A percentile compares a stretch with the other conserved stretches of the same genome.
Conservation (phyloP, 2,329 filamentous ascomycete species). For the Penicillium verrucosum region DNA sequence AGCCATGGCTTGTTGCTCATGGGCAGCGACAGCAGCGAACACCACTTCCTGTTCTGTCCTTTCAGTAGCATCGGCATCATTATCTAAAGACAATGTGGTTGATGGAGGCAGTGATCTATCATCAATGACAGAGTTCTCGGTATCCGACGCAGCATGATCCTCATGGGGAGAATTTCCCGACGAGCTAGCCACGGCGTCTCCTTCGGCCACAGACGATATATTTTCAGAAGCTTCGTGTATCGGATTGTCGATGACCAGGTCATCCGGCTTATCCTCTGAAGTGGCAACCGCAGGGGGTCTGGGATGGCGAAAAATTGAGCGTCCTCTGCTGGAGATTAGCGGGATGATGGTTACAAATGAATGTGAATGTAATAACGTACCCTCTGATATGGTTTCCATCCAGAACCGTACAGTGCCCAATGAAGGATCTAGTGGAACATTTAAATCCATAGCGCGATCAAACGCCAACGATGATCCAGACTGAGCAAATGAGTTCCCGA, state of each 20-base stretch:
- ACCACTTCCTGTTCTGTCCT: constrained; percentile 25
- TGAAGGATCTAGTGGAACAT: constrained; percentile 28
- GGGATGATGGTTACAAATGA: not conserved
- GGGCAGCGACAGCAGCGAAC: constrained; percentile 31
- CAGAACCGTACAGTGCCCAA: constrained; percentile 35
- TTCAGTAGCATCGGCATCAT: constrained; percentile 17
- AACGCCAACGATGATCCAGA: constrained; percentile 36
- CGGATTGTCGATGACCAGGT: constrained; percentile 28
- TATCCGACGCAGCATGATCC: not conserved
- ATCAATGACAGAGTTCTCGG: not conserved
- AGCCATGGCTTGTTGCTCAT: constrained; percentile 28
- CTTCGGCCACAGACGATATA: constrained; percentile 14
- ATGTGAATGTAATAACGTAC: constrained; percentile 17
- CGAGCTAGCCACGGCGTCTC: constrained; percentile 29
- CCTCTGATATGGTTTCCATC: constrained; percentile 40
- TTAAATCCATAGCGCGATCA: constrained; percentile 33
- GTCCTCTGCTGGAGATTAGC: constrained; percentile 25
- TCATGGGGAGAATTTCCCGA: constrained; percentile 19
- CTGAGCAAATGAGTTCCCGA: constrained; percentile 35
- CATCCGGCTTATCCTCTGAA: constrained; percentile 31
- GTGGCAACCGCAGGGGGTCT: constrained; percentile 28
- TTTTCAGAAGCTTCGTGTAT: constrained; percentile 26
- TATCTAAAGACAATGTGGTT: constrained; percentile 12
- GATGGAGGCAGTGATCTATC: not conserved
- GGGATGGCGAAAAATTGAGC: constrained; percentile 37